Evolutionary conservation across 2,329 filamentous ascomycete species (phyloP).

Genomic region (Botrytis elliptica): DNA sequence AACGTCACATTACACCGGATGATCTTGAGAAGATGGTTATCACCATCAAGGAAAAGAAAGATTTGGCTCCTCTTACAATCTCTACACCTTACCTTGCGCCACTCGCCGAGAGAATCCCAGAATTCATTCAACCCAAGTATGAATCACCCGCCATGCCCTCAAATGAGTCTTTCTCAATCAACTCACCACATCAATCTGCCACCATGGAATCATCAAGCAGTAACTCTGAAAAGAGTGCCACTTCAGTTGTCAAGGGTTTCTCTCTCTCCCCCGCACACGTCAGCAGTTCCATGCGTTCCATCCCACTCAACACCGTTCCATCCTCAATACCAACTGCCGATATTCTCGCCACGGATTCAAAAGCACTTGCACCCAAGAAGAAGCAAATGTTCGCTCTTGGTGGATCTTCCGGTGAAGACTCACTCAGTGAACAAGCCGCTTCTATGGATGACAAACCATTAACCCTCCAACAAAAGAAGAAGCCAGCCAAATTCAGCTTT

Average conservation of each 20-base stretch:
- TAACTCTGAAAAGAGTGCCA: constrained; percentile 41
- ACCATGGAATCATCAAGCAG: constrained; percentile 43
- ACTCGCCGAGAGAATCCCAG: constrained; percentile 30
- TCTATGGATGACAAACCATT: constrained; percentile 34
- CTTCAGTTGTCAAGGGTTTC: constrained; percentile 81
- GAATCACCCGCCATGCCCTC: constrained; percentile 44
- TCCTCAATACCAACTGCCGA: constrained; percentile 51
- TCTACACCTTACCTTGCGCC: constrained; percentile 43
- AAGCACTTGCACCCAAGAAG: constrained; percentile 65
- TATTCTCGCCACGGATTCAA: constrained; percentile 48
- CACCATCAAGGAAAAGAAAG: constrained; percentile 82
- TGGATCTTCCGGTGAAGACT: constrained; percentile 41
- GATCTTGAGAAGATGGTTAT: constrained; percentile 93
- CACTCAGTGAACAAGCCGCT: constrained; percentile 38
- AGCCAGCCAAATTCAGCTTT: constrained; percentile 65
- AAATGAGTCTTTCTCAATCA: constrained; percentile 31
- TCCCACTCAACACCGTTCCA: constrained; percentile 37
- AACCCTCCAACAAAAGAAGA: constrained; percentile 45
- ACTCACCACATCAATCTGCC: constrained; percentile 39
- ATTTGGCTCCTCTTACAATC: constrained; percentile 56
- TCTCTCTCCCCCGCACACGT: constrained; percentile 78
- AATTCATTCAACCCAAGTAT: constrained; percentile 44
- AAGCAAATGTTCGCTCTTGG: constrained; percentile 53
- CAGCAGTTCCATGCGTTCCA: constrained; percentile 63
- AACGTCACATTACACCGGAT: constrained; percentile 89